Percentiles rank a stretch among this genome's conserved stretches.
Evolutionary conservation across 2,329 filamentous ascomycete species (phyloP).

Genomic region (Diaporthe caulivora): DNA sequence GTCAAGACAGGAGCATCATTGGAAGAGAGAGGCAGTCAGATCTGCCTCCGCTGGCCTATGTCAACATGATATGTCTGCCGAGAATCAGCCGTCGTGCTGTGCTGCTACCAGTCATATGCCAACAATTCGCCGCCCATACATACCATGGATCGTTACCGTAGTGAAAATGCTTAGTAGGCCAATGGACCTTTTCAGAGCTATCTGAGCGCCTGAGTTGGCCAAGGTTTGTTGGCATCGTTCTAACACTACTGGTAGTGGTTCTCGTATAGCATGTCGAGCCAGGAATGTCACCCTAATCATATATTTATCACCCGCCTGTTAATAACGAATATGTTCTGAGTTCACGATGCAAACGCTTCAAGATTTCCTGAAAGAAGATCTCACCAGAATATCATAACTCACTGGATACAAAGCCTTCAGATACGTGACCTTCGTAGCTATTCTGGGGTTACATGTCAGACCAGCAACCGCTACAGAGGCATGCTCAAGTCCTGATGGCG

Average conservation of each 20-base stretch:
- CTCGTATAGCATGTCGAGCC: no score
- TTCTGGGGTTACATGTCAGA: neutral
- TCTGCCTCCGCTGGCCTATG: neutral
- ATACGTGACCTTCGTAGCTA: neutral
- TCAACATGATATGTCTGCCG: neutral
- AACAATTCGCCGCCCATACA: neutral
- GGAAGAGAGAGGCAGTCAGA: neutral
- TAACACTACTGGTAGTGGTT: neutral
- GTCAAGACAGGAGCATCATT: neutral
- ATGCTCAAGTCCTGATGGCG: neutral
- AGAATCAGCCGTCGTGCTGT: neutral
- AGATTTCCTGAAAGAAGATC: neutral
- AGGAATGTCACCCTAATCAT: no score
- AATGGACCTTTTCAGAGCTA: rapidly evolving
- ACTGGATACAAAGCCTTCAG: no score
- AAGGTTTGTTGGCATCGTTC: neutral
- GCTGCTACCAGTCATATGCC: no score
- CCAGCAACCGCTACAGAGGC: neutral
- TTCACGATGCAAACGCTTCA: neutral
- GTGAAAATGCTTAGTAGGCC: neutral
- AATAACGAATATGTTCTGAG: neutral
- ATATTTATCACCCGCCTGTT: no score
- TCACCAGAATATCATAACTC: neutral
- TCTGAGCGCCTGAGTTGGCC: neutral
- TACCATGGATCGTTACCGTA: rapidly evolving